phyloP scores from a whole-genome alignment of 2,329 filamentous ascomycete genomes.

The Talaromyces sp. region DNA sequence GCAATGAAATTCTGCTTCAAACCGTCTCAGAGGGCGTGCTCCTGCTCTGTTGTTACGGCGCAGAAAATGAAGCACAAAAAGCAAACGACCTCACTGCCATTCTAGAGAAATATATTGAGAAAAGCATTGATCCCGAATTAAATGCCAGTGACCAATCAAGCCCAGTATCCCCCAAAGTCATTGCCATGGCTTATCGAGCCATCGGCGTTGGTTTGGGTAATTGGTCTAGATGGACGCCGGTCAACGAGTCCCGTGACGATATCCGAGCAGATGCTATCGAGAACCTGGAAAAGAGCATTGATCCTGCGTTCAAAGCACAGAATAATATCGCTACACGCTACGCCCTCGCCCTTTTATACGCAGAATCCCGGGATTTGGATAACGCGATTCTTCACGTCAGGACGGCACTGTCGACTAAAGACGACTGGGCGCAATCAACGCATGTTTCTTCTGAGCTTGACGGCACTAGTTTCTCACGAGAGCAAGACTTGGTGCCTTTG shows the following conservation, averaged over 20 bases:
- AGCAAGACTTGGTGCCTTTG: constrained; percentile 62
- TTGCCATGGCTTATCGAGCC: constrained; percentile 73
- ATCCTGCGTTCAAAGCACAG: constrained; percentile 59
- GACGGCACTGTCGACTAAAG: constrained; percentile 51
- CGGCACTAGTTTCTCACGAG: constrained; percentile 26
- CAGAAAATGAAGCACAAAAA: constrained; percentile 68
- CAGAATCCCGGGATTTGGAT: constrained; percentile 76
- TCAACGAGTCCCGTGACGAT: constrained; percentile 64
- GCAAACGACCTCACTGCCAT: constrained; percentile 65
- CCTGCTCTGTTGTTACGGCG: constrained; percentile 77
- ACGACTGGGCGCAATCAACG: constrained; percentile 16
- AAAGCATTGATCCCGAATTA: constrained; percentile 40
- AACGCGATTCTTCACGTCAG: constrained; percentile 79
- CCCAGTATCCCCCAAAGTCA: constrained; percentile 52
- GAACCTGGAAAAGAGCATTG: constrained; percentile 67
- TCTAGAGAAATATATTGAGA: constrained; percentile 70
- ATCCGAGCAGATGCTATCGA: constrained; percentile 74
- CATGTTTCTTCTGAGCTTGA: constrained; percentile 29
- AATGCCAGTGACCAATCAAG: constrained; percentile 16
- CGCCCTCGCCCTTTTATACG: constrained; percentile 75
- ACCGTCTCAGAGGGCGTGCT: constrained; percentile 77
- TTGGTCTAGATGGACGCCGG: constrained; percentile 77
- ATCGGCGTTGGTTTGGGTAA: constrained; percentile 82
- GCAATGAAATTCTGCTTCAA: constrained; percentile 68
- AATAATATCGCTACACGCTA: constrained; percentile 74